Percentiles rank a stretch among this genome's conserved stretches.
These are phyloP conservation scores for Benincasa hispida DNA, from an alignment of 306 rosid species.

Conservation along the genomic window DNA sequence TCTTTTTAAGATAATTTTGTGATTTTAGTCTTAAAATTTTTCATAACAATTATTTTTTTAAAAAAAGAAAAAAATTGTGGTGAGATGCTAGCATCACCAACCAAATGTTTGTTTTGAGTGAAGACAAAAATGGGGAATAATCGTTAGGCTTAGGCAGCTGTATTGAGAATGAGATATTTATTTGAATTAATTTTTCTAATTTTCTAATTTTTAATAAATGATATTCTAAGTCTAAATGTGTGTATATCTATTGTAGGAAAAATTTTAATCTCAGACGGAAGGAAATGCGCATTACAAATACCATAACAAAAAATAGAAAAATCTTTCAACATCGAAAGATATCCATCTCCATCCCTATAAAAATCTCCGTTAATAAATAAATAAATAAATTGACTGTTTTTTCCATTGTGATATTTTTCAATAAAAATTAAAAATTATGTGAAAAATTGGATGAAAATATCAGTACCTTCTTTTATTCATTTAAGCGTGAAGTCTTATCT, in stretches of 20 bases:
- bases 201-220: neutral
- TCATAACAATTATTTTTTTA: too few relatives aligned
- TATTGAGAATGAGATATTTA: neutral
- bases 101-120: constrained; percentile 2
- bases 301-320: neutral
- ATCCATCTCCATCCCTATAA: neutral
- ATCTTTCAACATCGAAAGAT: neutral
- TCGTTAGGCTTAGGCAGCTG: constrained; percentile 1
- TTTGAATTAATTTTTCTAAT: neutral
- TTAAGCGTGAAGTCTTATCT: too few relatives aligned
- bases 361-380: neutral
- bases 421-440: too few relatives aligned
- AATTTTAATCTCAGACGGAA: neutral
- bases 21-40: too few relatives aligned
- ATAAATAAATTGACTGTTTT: too few relatives aligned
- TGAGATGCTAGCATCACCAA: constrained; percentile 4
- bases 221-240: neutral
- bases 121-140: constrained; percentile 2
- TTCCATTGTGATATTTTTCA: neutral
- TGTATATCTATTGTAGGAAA: neutral
- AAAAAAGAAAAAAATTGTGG: neutral
- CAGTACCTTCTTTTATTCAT: too few relatives aligned
- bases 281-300: neutral
- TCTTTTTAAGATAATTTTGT: too few relatives aligned
- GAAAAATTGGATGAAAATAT: too few relatives aligned